Conservation (phyloP, 306 rosid genomes). For the Crotalaria pallida region DNA sequence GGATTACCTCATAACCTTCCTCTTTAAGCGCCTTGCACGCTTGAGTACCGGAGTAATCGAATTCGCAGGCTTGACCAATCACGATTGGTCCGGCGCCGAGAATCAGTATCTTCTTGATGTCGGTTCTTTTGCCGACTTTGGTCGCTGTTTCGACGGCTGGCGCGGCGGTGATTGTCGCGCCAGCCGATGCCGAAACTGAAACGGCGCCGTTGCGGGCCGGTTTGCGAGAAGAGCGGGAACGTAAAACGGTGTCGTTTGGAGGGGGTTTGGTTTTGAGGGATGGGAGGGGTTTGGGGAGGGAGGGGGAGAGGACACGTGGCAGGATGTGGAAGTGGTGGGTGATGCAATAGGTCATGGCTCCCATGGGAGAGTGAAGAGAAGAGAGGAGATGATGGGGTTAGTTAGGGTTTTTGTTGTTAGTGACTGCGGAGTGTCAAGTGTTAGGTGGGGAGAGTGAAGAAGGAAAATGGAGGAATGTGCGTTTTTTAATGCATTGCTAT, state of each 20-base stretch:
- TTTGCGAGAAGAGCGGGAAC: constrained; percentile 13
- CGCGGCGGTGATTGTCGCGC: not conserved
- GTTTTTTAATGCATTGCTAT: too few species aligned
- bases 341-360: constrained; percentile 32
- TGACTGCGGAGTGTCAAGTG: not conserved
- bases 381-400: not conserved
- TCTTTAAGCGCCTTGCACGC: constrained; percentile 90
- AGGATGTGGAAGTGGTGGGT: constrained; percentile 19
- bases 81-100: constrained; percentile 96
- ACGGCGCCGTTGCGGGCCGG: not conserved
- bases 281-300: constrained; percentile 11
- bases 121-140: constrained; percentile 59
- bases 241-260: not conserved
- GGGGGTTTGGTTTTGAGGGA: not conserved
- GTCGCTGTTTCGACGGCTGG: not conserved
- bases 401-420: not conserved
- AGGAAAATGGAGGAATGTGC: too few species aligned
- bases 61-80: constrained; percentile 95
- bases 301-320: not conserved
- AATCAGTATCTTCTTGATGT: constrained; percentile 83
- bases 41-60: constrained; percentile 93
- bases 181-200: not conserved
- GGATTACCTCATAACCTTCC: constrained; percentile 77
- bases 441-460: too few species aligned
- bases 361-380: not conserved